A percentile compares a stretch with the other conserved stretches of the same genome.
Evolutionary conservation across 2,329 filamentous ascomycete species (phyloP).

Genomic region (Cladobotryum protrusum): DNA sequence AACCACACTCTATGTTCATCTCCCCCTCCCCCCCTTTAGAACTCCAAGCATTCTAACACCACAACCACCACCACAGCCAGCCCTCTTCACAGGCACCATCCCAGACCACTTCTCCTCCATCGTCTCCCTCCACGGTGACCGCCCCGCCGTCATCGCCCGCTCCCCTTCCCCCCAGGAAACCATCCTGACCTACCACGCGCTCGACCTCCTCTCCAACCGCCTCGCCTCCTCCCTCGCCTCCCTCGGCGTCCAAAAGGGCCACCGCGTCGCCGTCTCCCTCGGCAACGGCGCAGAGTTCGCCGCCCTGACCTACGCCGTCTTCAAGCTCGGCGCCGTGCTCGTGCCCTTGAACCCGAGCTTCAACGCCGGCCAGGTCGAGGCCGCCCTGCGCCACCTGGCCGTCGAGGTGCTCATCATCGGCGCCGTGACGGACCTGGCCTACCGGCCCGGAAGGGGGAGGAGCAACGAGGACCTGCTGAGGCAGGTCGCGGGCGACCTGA

Average conservation of each 20-base stretch:
- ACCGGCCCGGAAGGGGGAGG: slow-evolving; percentile 49
- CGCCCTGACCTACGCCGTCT: slow-evolving; percentile 78
- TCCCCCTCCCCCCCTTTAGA: not conserved
- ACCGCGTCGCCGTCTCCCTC: slow-evolving; percentile 78
- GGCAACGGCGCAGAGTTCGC: slow-evolving; percentile 84
- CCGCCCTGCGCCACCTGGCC: slow-evolving; percentile 70
- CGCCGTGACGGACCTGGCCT: slow-evolving; percentile 79
- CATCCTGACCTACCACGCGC: slow-evolving; percentile 63
- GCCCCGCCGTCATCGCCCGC: slow-evolving; percentile 50
- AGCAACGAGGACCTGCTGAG: slow-evolving; percentile 45
- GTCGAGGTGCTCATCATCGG: slow-evolving; percentile 73
- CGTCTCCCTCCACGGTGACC: slow-evolving; percentile 59
- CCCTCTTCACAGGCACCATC: slow-evolving; percentile 61
- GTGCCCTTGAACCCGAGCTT: slow-evolving; percentile 93
- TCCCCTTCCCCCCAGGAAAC: slow-evolving; percentile 50
- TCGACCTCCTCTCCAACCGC: slow-evolving; percentile 71
- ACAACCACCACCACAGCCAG: slow-evolving; percentile 42
- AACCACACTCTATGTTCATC: not conserved
- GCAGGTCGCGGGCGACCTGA: slow-evolving; percentile 36
- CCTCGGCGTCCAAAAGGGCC: slow-evolving; percentile 71
- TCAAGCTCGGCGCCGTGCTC: slow-evolving; percentile 89
- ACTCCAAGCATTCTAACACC: not conserved
- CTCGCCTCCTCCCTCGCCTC: slow-evolving; percentile 65
- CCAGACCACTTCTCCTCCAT: slow-evolving; percentile 65
- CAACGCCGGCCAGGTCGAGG: slow-evolving; percentile 68